These are phyloP conservation scores for Torulaspora indica DNA, from an alignment of 805 yeast genomes.

Conservation along the genomic window DNA sequence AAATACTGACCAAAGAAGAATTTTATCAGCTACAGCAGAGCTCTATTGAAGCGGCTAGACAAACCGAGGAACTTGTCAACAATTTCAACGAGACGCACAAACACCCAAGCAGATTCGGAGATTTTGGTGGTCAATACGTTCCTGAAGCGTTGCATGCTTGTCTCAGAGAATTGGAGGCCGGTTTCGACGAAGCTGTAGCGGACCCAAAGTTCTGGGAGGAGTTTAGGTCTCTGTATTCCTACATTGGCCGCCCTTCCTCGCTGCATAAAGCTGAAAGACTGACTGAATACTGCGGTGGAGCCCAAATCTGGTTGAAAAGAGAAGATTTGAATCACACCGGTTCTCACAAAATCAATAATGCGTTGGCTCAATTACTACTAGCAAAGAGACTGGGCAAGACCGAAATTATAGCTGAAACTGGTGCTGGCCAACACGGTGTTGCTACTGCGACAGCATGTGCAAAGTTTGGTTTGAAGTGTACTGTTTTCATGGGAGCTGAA, in stretches of 20 bases:
- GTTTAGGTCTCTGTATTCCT: constrained; percentile 73
- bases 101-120: constrained; percentile 79
- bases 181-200: constrained; percentile 80
- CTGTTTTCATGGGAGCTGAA: constrained; percentile 98
- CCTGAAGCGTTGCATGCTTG: constrained; percentile 95
- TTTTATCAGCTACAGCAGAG: constrained; percentile 36
- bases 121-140: constrained; percentile 97
- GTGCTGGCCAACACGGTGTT: constrained; percentile 93
- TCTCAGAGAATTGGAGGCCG: constrained; percentile 80
- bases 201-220: constrained; percentile 95
- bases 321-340: constrained; percentile 93
- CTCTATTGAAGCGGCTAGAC: constrained; percentile 22
- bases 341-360: constrained; percentile 81
- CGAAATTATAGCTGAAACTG: constrained; percentile 81
- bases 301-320: constrained; percentile 95
- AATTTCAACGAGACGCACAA: constrained; percentile 56
- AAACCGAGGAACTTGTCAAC: constrained; percentile 22
- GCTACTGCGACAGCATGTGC: constrained; percentile 93
- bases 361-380: constrained; percentile 73
- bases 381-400: constrained; percentile 76
- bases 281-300: constrained; percentile 88
- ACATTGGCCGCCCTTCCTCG: constrained; percentile 95
- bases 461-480: constrained; percentile 87
- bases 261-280: constrained; percentile 88
- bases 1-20: constrained; percentile 33